A percentile compares a stretch with the other conserved stretches of the same genome.
Evolutionary conservation across 305 asterid species (phyloP).

Genomic region (Fraxinus ornus): DNA sequence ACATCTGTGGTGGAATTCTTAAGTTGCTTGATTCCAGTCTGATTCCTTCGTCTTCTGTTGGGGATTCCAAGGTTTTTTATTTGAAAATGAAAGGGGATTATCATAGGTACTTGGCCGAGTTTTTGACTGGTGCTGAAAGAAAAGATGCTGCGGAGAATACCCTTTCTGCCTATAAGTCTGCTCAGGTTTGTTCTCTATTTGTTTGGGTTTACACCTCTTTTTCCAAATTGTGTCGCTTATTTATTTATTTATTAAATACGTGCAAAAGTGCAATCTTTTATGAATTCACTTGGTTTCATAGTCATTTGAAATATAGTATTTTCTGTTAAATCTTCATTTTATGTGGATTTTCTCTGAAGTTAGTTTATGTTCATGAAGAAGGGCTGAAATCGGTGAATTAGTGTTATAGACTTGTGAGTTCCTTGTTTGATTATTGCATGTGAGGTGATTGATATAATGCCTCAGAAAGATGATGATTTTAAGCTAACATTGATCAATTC

Average conservation of each 20-base stretch:
- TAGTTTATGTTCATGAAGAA: background rate
- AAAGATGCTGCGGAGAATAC: conserved; percentile 74
- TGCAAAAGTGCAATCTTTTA: background rate
- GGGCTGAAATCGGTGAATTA: background rate
- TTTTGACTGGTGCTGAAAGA: conserved; percentile 53
- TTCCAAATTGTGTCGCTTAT: background rate
- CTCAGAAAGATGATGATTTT: background rate
- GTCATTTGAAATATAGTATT: background rate
- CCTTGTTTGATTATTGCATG: background rate
- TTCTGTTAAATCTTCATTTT: background rate
- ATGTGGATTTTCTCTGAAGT: background rate
- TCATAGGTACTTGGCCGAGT: conserved; percentile 69
- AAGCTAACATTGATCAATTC: background rate
- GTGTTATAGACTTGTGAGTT: background rate
- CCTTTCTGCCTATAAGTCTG: conserved; percentile 66
- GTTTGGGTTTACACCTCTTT: background rate
- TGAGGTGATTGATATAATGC: background rate
- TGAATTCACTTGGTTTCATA: background rate
- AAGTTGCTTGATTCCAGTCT: conserved; percentile 51
- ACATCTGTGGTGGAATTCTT: conserved; percentile 62
- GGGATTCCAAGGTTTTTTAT: conserved; percentile 66
- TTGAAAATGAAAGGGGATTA: conserved; percentile 78
- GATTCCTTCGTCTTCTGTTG: conserved; percentile 46
- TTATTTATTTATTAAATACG: background rate
- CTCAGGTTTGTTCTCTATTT: conserved; percentile 43